Base-by-base conservation (phyloP, 176 grass and related monocot genomes). In the Zizania latifolia region DNA sequence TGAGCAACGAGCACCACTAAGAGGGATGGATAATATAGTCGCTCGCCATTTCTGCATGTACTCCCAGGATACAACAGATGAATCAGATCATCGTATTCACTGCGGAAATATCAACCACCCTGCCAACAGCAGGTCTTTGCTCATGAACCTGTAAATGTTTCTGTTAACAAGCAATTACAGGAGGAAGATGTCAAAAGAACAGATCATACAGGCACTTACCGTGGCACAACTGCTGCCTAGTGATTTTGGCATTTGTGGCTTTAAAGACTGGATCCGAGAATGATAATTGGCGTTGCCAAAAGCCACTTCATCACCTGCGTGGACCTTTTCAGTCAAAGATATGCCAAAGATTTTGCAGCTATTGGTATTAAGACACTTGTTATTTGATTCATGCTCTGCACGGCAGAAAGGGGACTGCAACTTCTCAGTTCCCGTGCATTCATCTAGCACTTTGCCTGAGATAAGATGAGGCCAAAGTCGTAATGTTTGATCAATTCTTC, bases 321-420 rank as follows among this genome's bases (percentile, higher is more conserved):
- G 30, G 61, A 73, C 65, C 24, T 79, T 89, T 54, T 92, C 76
- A 65, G 80, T 76, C 58, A 92, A 78, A 34, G 86, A 84, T 36
- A 92, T 86, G 44, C 90, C 90, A 81, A 92, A 92, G 34, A 92
- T 85, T 75, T 56, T 89, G 62, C 90, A 92, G 69, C 76, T 76
- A 70, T 78, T 89, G 74, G 70, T 39, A 46, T 68, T 39, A 3
- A 54, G 51, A 75, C 39, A 64, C 55, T 60, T 70, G 40, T 86
- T 76, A 41, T 69, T 77, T 32, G 81, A 72, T 61, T 72, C 86
- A 46, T 75, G 70, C 51, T 81, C 74, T 29, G 59, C 56, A 63
- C 14, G 70, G 31, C 62, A 35, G n/a, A 63, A 34, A 27, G 85
- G 22, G 32, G 63, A 76, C 2, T 74, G 60, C 70, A 65, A 45